Conservation (phyloP, 192 early-diverging fungal species). For the Coemansia sp. region DNA sequence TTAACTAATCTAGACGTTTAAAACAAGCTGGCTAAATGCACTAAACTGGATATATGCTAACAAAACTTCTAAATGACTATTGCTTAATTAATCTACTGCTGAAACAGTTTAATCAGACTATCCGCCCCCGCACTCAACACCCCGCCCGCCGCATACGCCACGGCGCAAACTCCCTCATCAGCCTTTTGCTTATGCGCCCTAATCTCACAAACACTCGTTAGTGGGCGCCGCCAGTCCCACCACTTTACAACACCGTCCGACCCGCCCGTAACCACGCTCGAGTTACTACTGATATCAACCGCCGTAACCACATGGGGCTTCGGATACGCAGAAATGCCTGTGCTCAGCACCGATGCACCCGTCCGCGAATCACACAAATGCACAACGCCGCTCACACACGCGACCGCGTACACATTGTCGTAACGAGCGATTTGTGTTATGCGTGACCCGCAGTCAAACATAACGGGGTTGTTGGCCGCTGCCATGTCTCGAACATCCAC, state of each 20-base stretch:
- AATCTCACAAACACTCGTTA: conserved; percentile 11
- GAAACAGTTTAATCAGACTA: conserved; percentile 13
- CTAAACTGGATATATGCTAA: no score
- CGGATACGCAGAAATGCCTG: conserved; percentile 9
- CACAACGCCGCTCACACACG: conserved; percentile 20
- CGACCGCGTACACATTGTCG: conserved; percentile 12
- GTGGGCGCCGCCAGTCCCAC: conserved; percentile 47
- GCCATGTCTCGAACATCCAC: conserved; percentile 5
- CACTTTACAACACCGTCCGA: conserved; percentile 43
- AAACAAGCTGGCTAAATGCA: no score
- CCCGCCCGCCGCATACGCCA: background rate
- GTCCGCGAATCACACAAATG: conserved; percentile 31
- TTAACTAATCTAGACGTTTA: no score
- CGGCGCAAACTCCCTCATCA: conserved; percentile 37
- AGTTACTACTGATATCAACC: background rate
- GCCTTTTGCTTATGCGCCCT: conserved; percentile 34
- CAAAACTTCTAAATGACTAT: no score
- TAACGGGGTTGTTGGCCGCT: background rate
- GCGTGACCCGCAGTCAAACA: background rate
- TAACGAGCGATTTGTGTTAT: conserved; percentile 8
- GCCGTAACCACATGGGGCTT: conserved; percentile 7
- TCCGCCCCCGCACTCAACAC: conserved; percentile 43
- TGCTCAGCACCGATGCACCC: background rate
- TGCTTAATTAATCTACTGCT: background rate
- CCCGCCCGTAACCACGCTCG: conserved; percentile 23